Evolutionary conservation across 176 grass and related monocot species (phyloP).

Genomic region (Aegilops tauschii): DNA sequence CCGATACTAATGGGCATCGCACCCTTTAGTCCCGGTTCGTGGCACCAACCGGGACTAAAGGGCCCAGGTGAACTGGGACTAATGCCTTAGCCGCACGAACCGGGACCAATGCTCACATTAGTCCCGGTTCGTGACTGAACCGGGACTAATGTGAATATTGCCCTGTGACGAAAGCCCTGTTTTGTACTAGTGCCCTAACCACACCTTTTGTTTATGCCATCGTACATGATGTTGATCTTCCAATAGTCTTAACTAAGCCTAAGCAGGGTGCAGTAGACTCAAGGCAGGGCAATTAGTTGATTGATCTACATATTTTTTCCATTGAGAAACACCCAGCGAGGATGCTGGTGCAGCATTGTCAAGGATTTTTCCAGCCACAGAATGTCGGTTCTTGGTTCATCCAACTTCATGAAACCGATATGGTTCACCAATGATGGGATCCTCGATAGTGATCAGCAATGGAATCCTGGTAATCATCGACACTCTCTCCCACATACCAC

Average conservation of each 20-base stretch:
- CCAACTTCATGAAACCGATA: background rate
- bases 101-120: too few species aligned
- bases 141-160: too few species aligned
- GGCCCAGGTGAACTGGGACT: too few species aligned
- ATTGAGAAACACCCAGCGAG: constrained; percentile 32
- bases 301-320: background rate
- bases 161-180: too few species aligned
- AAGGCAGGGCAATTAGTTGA: background rate
- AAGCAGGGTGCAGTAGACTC: background rate
- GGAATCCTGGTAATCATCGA: background rate
- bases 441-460: background rate
- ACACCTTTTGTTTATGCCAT: background rate
- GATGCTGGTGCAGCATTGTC: constrained; percentile 40
- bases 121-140: too few species aligned
- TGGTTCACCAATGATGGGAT: background rate
- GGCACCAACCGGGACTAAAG: too few species aligned
- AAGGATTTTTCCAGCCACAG: background rate
- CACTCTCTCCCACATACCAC: background rate
- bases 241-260: too few species aligned
- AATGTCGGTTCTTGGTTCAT: background rate
- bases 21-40: too few species aligned
- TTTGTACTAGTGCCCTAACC: background rate
- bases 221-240: background rate
- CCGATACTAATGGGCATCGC: too few species aligned
- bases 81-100: too few species aligned